Conservation (phyloP, 176 grass and related monocot genomes). For the Neostapfia colusana region DNA sequence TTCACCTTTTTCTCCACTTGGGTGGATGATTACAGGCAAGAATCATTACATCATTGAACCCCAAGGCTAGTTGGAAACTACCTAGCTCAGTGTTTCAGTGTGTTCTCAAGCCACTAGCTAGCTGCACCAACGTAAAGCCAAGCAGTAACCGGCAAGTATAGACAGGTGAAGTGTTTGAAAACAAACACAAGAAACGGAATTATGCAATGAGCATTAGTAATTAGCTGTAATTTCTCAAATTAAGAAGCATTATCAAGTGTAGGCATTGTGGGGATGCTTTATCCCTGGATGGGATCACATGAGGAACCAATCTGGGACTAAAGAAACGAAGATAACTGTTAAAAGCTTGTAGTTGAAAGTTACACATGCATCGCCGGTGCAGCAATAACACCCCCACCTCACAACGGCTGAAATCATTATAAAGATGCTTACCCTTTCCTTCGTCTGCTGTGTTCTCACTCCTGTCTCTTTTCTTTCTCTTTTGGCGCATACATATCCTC, state of each 20-base stretch:
- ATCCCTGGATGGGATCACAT: constrained; percentile 40
- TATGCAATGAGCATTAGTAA: neutral
- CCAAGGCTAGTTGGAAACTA: constrained; percentile 42
- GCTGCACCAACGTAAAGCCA: constrained; percentile 35
- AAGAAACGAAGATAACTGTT: constrained; percentile 32
- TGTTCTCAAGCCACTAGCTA: constrained; percentile 22
- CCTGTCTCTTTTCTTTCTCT: constrained; percentile 20
- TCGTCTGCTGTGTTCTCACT: constrained; percentile 13
- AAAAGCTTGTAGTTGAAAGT: constrained; percentile 45
- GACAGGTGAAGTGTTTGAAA: neutral
- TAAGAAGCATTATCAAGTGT: neutral
- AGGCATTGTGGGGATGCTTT: constrained; percentile 37
- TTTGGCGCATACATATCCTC: constrained; percentile 29
- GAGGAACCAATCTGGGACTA: constrained; percentile 41
- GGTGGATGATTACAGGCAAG: constrained; percentile 40
- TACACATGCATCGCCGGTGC: constrained; percentile 45
- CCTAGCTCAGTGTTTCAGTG: constrained; percentile 43
- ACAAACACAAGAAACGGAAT: constrained; percentile 32
- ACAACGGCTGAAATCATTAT: constrained; percentile 39
- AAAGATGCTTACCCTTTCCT: constrained; percentile 45
- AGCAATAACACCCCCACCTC: constrained; percentile 40
- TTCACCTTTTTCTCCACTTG: constrained; percentile 53
- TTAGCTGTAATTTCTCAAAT: neutral
- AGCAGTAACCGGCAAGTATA: constrained; percentile 23
- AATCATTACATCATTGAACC: constrained; percentile 51